Base-by-base conservation (phyloP, 192 early-diverging fungal species). In the Podila epigama region DNA sequence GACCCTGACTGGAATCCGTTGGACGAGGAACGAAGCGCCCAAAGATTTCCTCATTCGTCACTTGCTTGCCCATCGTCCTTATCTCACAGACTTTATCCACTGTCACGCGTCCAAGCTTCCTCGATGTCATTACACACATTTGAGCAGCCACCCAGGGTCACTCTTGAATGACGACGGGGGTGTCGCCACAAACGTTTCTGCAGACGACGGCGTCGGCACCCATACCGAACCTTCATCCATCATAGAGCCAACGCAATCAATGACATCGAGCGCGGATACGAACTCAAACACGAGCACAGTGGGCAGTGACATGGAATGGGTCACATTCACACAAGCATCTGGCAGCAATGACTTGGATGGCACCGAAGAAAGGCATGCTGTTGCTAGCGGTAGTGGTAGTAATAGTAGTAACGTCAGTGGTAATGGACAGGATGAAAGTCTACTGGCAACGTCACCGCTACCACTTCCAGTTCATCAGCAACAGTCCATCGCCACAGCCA, bases 21-120 rank as follows among this genome's bases (percentile, higher is more conserved):
- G 73, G 73, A 77, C 73, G 34, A 63, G 73, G 25, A 77, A 68
- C 25, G 73, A 77, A 28, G 50, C 73, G 1, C 73, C 73, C 33
- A 77, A 68, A 42, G 73, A 77, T n/a, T 77, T 57, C 60, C 48
- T 77, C 31, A 77, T 68, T 29, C 73, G 73, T 7, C 66, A 68
- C 13, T 22, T 77, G 18, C 60, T 77, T 10, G 60, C 66, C 61
- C 58, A 58, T 54, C 60, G 73, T 37, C 73, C 73, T n/a, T 77
- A 77, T 20, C 40, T 77, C 22, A 68, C 31, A 18, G 61, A 77
- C 12, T 77, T 68, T 64, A 58, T 77, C 16, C 66, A 77, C 22
- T 77, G 66, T 54, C 73, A 68, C 31, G 36, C 65, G 2, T 56
- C 73, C 54, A 53, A 66, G 12, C 39, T 77, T 9, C 61, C 73